Evolutionary conservation across 2,329 filamentous ascomycete species (phyloP).

Genomic region (Xylaria multiplex): DNA sequence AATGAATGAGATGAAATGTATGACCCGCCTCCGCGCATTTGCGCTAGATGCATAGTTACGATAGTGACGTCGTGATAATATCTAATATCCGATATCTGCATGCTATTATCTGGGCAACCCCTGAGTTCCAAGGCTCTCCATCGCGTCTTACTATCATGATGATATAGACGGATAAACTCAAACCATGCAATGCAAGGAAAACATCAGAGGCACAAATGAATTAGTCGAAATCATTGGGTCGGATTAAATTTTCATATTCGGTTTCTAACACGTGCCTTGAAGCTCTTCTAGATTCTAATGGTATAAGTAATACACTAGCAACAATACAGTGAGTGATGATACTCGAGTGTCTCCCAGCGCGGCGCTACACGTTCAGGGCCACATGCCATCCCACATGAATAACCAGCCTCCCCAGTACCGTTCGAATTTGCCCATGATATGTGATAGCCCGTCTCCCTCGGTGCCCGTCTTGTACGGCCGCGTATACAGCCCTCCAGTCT

Average conservation of each 20-base stretch:
- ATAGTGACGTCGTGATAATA: background rate
- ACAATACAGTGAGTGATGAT: constrained; percentile 14
- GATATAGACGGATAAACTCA: too few relatives aligned
- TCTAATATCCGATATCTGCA: constrained; percentile 1
- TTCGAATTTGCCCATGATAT: constrained; percentile 57
- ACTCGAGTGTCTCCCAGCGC: background rate
- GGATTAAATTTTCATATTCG: background rate
- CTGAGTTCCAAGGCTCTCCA: too few relatives aligned
- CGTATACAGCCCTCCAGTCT: constrained; percentile 53
- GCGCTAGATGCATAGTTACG: constrained; percentile 24
- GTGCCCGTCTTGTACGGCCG: constrained; percentile 56
- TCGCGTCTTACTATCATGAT: too few relatives aligned
- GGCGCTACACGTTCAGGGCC: constrained; percentile 48
- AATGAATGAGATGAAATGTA: too few relatives aligned
- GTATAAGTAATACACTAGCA: constrained; percentile 26
- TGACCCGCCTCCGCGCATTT: background rate
- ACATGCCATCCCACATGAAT: constrained; percentile 59
- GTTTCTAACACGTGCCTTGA: background rate
- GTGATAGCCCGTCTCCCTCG: constrained; percentile 55
- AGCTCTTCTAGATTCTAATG: constrained; percentile 28
- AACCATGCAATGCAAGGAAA: background rate
- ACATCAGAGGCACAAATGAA: background rate
- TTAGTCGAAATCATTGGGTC: too few relatives aligned
- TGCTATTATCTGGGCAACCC: background rate
- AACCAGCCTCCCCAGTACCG: constrained; percentile 61